These are phyloP conservation scores for Xylaria sp. DNA, from an alignment of 2,329 filamentous ascomycete genomes.

Conservation along the genomic window DNA sequence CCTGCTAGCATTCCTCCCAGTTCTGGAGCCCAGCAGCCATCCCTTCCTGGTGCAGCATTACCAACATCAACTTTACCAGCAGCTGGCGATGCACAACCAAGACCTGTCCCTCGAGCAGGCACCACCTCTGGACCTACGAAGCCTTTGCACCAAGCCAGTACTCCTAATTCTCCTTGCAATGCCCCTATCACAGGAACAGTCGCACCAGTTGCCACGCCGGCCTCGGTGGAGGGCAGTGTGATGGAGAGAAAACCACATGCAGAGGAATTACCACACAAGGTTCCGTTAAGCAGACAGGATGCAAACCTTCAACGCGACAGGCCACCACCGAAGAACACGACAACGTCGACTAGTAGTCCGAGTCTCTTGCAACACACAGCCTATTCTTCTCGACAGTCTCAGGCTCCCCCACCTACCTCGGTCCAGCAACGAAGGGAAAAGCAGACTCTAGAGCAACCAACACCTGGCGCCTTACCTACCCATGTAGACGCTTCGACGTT, in stretches of 20 bases:
- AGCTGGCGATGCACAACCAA: slow-evolving; percentile 29
- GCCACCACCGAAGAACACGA: not conserved
- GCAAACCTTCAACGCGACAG: not conserved
- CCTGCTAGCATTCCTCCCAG: slow-evolving; percentile 30
- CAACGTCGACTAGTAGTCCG: not conserved
- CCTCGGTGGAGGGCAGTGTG: not conserved
- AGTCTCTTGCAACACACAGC: not conserved
- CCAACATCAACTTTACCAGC: slow-evolving; percentile 21
- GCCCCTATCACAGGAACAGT: not conserved
- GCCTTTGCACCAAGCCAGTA: slow-evolving; percentile 12
- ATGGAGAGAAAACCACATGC: slow-evolving; percentile 3
- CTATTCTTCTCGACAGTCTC: slow-evolving; percentile 8
- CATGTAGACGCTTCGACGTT: slow-evolving; percentile 33
- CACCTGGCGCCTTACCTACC: slow-evolving; percentile 22
- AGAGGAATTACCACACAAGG: slow-evolving; percentile 12
- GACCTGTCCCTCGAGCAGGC: slow-evolving; percentile 9
- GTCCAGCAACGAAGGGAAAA: slow-evolving; percentile 13
- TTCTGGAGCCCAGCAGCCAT: slow-evolving; percentile 23
- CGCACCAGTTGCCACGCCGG: not conserved
- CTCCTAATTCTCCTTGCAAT: slow-evolving; percentile 17
- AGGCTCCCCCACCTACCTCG: slow-evolving; percentile 9
- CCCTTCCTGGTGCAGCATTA: slow-evolving; percentile 25
- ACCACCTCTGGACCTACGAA: slow-evolving; percentile 8
- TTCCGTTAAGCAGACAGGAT: slow-evolving; percentile 20
- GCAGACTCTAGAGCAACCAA: slow-evolving; percentile 11